A percentile compares a stretch with the other conserved stretches of the same genome.
Evolutionary conservation across 306 rosid species (phyloP).

Genomic region (Comarum palustre): DNA sequence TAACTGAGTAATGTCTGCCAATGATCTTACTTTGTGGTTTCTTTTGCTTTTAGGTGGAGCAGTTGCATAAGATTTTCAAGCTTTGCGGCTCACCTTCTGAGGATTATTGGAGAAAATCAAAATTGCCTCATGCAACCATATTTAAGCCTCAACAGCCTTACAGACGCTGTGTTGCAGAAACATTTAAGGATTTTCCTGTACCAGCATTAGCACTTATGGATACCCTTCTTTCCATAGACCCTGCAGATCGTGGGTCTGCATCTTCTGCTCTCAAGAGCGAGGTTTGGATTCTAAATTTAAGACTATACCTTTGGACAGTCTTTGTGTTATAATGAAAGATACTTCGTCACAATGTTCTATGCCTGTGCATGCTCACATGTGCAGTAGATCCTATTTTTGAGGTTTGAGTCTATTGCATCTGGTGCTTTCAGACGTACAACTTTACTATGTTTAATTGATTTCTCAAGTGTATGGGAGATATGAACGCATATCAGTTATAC

Average conservation of each 20-base stretch:
- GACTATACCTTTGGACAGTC: neutral
- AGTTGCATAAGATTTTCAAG: conserved; percentile 84
- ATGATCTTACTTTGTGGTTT: conserved; percentile 19
- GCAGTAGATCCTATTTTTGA: neutral
- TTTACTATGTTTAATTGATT: neutral
- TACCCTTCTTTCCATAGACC: conserved; percentile 75
- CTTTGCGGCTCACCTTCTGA: conserved; percentile 93
- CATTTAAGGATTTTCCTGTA: conserved; percentile 81
- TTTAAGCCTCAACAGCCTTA: conserved; percentile 94
- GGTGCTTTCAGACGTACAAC: neutral
- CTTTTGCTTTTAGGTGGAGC: conserved; percentile 71
- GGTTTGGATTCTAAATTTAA: conserved; percentile 43
- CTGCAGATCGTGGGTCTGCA: conserved; percentile 88
- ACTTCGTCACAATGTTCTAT: neutral
- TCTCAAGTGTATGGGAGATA: neutral
- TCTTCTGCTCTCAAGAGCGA: conserved; percentile 72
- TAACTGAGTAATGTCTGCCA: neutral
- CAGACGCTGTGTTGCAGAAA: conserved; percentile 72
- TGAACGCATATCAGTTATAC: neutral
- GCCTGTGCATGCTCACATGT: neutral
- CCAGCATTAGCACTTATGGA: conserved; percentile 77
- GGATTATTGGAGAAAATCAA: conserved; percentile 92
- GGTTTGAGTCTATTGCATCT: neutral
- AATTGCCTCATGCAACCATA: conserved; percentile 92
- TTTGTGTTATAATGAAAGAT: neutral